phyloP scores from a whole-genome alignment of 345 rosid genomes.

The Salix viminalis region DNA sequence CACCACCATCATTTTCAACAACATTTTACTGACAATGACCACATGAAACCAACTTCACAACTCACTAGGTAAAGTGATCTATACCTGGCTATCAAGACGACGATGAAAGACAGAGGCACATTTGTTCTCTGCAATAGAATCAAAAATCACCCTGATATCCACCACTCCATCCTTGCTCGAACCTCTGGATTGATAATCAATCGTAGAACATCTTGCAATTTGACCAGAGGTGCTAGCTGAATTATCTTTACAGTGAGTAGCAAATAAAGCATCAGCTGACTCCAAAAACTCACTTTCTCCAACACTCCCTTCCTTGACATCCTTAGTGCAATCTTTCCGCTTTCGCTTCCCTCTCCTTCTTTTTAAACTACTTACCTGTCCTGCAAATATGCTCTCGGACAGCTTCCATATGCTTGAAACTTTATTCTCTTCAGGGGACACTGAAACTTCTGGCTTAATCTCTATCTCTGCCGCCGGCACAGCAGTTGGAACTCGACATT shows the following conservation, averaged over 20 bases:
- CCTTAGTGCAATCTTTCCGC: constrained; percentile 58
- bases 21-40: no score
- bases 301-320: constrained; percentile 57
- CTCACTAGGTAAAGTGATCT: constrained; percentile 2
- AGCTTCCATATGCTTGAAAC: constrained; percentile 29
- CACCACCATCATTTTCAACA: no score
- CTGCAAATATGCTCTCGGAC: constrained; percentile 32
- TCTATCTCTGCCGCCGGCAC: constrained; percentile 32
- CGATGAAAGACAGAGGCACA: constrained; percentile 56
- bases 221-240: constrained; percentile 37
- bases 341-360: constrained; percentile 84
- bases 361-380: constrained; percentile 40
- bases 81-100: constrained; percentile 85
- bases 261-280: constrained; percentile 35
- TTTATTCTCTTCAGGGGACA: constrained; percentile 30
- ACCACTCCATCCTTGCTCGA: constrained; percentile 21
- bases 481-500: constrained; percentile 30
- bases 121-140: constrained; percentile 43
- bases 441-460: constrained; percentile 35
- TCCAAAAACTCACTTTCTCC: constrained; percentile 60
- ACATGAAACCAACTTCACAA: background rate
- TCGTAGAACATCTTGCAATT: constrained; percentile 24
- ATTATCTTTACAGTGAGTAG: constrained; percentile 43
- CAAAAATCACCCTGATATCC: constrained; percentile 48
- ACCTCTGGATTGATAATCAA: constrained; percentile 26